These are phyloP conservation scores for Talaromyces borbonicus DNA, from an alignment of 495 filamentous ascomycete species.

Conservation along the genomic window DNA sequence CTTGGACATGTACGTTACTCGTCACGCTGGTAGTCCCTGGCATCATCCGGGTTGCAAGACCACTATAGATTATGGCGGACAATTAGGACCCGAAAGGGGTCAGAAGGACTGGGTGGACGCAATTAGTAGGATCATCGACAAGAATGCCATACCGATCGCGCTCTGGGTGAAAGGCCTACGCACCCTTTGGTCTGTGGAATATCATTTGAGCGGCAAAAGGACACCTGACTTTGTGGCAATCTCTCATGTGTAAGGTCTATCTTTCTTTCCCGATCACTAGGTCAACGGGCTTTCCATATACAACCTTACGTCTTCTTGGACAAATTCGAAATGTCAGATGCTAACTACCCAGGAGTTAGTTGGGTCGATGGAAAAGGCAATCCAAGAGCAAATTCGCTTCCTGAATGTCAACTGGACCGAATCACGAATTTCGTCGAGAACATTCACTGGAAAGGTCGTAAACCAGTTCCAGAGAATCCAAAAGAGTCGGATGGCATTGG, in stretches of 20 bases:
- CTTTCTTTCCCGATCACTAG: too few species aligned
- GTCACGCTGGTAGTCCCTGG: neutral
- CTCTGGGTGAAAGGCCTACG: constrained; percentile 2
- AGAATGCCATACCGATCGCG: constrained; percentile 5
- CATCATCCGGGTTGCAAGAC: neutral
- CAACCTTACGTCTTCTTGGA: too few species aligned
- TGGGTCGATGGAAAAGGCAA: constrained; percentile 2
- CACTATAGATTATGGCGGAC: constrained; percentile 2
- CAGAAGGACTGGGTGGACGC: constrained; percentile 6
- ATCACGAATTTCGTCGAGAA: constrained; percentile 3
- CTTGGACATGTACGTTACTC: neutral
- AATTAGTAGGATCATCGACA: constrained; percentile 1
- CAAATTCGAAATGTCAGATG: neutral
- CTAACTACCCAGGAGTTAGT: neutral
- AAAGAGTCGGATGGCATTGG: neutral
- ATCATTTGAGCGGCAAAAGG: neutral
- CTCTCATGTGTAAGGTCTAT: constrained; percentile 5
- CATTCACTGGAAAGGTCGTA: constrained; percentile 4
- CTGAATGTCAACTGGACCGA: constrained; percentile 4
- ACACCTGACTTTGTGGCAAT: constrained; percentile 3
- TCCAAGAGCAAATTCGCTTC: constrained; percentile 1
- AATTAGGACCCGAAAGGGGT: neutral
- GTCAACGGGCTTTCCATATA: too few species aligned
- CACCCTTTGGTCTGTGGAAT: constrained; percentile 5
- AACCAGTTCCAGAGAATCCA: neutral